phyloP scores from a whole-genome alignment of 352 stramenopile genomes.

The Globisporangium acanthophoron region DNA sequence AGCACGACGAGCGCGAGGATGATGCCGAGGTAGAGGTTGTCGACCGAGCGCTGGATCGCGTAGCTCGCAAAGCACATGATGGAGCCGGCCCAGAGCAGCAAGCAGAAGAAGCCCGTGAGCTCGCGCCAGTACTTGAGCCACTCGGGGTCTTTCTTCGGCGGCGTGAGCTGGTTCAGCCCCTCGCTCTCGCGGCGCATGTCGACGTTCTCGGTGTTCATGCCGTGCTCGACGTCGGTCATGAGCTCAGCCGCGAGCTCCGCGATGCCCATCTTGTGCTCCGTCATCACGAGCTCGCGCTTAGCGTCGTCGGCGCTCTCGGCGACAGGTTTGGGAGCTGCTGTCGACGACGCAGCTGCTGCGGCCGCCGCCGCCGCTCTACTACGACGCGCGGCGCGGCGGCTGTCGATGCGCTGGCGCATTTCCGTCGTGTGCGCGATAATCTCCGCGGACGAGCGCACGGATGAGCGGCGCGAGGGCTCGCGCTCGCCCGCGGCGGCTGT shows the following conservation, averaged over 20 bases:
- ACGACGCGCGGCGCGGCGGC: conserved; percentile 27
- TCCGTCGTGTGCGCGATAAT: conserved; percentile 47
- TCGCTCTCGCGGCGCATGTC: conserved; percentile 43
- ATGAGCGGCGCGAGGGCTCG: conserved; percentile 22
- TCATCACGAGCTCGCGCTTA: conserved; percentile 44
- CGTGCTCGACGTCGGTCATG: conserved; percentile 30
- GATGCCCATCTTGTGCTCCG: conserved; percentile 48
- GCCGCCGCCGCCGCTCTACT: conserved; percentile 13
- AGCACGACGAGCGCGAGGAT: conserved; percentile 42
- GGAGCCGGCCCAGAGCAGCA: conserved; percentile 45
- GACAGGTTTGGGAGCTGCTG: not conserved
- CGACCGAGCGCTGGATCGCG: conserved; percentile 33
- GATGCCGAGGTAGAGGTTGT: conserved; percentile 47
- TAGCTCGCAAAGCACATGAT: conserved; percentile 52
- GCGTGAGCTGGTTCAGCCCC: conserved; percentile 44
- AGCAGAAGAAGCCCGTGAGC: conserved; percentile 50
- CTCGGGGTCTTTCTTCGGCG: conserved; percentile 45
- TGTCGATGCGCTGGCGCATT: conserved; percentile 56
- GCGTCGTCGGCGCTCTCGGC: conserved; percentile 18
- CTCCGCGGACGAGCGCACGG: conserved; percentile 44
- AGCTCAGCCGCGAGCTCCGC: conserved; percentile 38
- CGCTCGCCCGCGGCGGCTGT: conserved; percentile 1
- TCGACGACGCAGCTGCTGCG: no score
- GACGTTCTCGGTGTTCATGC: conserved; percentile 41
- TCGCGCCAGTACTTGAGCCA: conserved; percentile 55